Base-by-base conservation (phyloP, 2,329 filamentous ascomycete genomes). In the Fusarium sp. region DNA sequence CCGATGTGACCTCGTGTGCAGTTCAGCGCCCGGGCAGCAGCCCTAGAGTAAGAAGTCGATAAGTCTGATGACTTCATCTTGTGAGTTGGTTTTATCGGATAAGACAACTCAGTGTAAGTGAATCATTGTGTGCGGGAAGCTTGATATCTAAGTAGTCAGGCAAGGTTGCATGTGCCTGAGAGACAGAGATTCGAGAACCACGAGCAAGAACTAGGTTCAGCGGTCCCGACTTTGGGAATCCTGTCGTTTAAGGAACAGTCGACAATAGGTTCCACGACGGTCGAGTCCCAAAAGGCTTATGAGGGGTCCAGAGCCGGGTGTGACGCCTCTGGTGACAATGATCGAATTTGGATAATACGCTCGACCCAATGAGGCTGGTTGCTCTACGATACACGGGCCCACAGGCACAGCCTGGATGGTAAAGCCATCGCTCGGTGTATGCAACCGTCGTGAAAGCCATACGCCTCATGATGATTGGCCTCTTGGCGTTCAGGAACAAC, bases 1-100 rank as follows among this genome's bases (percentile, higher is more conserved):
- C 61, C 72, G 19, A 74, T 44, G 42, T 74, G 69, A 5, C 72
- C 65, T 57, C 62, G 61, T 30, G 65, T 67, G 28, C 72, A 73
- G 28, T 60, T 73, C 15, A 74, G 38, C 3, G 67, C 38, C 11
- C 61, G 19, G 12, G 49, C 33, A 28, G 37, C 43, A 9, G 57
- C 30, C 18, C 35, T 32, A 19, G 54, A 33, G 15, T 60, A 50
- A 9, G 46, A 35, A 15, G 23, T 46, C 21, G 58, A 50, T 19
- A 37, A 44, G 18, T 72, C 64, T 47, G 47, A 43, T 28, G 47
- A n/a, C 44, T 74, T 74, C 72, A 74, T 74, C 9, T 12, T 61
- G 56, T 43, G 11, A 28, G 25, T 54, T 38, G 37, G 6, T 43
- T 25, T 13, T 44, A 47, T 44, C n/a, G n/a, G 42, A 16, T 30